Evolutionary conservation across 202 grass and related monocot genomes (phyloP), one percentile per base, ranked within the genome.

Genomic region (Cymbopogon flexuosus): DNA sequence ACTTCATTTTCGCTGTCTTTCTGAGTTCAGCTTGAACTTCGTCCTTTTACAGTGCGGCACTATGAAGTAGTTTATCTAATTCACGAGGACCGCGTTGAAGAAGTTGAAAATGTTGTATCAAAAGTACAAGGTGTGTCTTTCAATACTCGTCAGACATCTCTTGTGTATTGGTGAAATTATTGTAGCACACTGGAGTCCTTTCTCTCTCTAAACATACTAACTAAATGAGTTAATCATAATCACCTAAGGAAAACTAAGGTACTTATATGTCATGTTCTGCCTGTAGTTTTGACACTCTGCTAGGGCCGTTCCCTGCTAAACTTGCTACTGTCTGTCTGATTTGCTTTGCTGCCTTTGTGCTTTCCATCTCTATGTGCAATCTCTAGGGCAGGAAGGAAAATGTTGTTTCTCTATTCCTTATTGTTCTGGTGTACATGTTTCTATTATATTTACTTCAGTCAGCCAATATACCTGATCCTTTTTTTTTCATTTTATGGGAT

Each of bases 1-100:
- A 83, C 41, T 80, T 31, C 59, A 84, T 81, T 77, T 37, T 14
- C 2, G 73, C 67, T 31, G 37, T 22, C 22, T 73, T 46, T 81
- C 27, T 81, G 37, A 78, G 36, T 61, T 65, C 27, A 62, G 11
- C 65, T 39, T 78, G 18, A 61, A 65, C 27, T 31, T 76, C 5
- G 5, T 77, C 15, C 70, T 75, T 47, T 57, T 80, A 81, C 75
- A 97, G 94, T 94, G 94, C 81, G 94, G 14, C 92, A 97, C 64
- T 94, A 97, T 57, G 91, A 94, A 83, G 89, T 97, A 36, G 91
- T 97, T 75, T 94, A 94, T 82, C 84, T 97, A 61, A 97, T 94
- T 74, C 92, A 98, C 52, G 88, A 94, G 86, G 86, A 93, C 13
- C 79, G 31, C 30, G 73, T 88, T 23, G 88, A 93, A 65, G 90